Evolutionary conservation across 129 eudicot species (phyloP), one percentile per base, ranked within the genome.

Genomic region (Flaveria sonorensis): DNA sequence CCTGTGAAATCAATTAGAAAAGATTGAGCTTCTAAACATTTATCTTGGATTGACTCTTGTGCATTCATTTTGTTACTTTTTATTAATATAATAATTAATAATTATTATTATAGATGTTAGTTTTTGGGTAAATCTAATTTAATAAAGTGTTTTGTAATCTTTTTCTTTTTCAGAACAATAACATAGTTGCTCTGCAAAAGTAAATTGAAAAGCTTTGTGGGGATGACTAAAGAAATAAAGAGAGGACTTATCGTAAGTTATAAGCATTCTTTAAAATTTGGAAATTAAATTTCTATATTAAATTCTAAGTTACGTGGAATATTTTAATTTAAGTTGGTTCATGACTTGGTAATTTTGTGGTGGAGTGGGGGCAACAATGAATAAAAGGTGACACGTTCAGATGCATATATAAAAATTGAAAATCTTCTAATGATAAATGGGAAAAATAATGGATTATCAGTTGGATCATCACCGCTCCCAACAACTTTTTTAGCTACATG

Each of bases 291-390:
- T 36, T 36, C 6, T 5, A 8, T 45, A 8, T 10, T 3, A 45
- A 45, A 45, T 45, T 45, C 8, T 8, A 45, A 2, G 13, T 20
- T n/a, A 19, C 26, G 10, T 55, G 42, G 32, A 46, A 69, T 46
- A 48, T 69, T 11, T 6, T 12, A 3, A 46, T 21, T 16, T 14
- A 19, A 71, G 50, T 45, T 45, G 50, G 61, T 51, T 71, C 2
- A 30, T 26, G 50, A 28, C 18, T 50, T 36, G 30, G 19, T 24
- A 11, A 12, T 28, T 61, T 45, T 36, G 3, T 42, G 63, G 42
- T 50, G 72, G 79, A 64, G 80, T 76, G 80, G 80, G 56, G n/a
- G 80, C 80, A 65, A 75, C 80, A 50, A 46, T 48, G 80, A 76
- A 30, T 19, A 32, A 30, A 23, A 30, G 74, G 46, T 77, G 13